A percentile compares a stretch with the other conserved stretches of the same genome.
These are phyloP conservation scores for Trichoderma koningiopsis DNA, from an alignment of 2,329 filamentous ascomycete species.

Conservation along the genomic window DNA sequence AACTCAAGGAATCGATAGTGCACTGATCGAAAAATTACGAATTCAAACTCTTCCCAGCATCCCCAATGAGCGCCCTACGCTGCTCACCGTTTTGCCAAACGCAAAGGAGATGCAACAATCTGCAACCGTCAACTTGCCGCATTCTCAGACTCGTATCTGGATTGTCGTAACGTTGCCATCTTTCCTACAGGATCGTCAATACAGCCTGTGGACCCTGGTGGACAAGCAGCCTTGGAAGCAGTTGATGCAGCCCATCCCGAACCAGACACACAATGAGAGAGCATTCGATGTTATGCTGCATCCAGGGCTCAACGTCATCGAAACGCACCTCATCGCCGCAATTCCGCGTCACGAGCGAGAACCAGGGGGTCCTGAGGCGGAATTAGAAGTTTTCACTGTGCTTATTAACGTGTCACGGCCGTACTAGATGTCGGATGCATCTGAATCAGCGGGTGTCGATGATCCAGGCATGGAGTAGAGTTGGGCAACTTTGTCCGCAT, in stretches of 20 bases:
- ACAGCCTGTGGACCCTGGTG: constrained; percentile 73
- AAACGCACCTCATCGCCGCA: constrained; percentile 75
- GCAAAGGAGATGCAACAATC: constrained; percentile 69
- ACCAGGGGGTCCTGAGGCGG: constrained; percentile 63
- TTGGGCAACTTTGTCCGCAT: not conserved
- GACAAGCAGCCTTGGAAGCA: constrained; percentile 65
- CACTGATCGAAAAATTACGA: constrained; percentile 67
- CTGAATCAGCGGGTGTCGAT: not conserved
- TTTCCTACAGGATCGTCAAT: constrained; percentile 66
- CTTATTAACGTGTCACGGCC: constrained; percentile 63
- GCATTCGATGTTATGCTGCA: constrained; percentile 74
- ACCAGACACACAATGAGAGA: constrained; percentile 62
- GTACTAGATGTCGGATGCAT: constrained; percentile 9
- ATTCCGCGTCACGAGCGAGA: constrained; percentile 62
- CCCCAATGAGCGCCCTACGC: constrained; percentile 61
- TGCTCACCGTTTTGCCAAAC: constrained; percentile 66
- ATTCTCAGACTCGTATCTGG: constrained; percentile 69
- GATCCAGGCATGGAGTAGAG: not conserved
- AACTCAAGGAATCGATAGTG: constrained; percentile 54
- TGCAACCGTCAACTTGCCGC: constrained; percentile 69
- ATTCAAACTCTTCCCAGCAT: constrained; percentile 70
- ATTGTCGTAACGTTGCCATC: constrained; percentile 67
- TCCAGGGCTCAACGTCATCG: constrained; percentile 74
- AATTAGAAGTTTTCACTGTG: constrained; percentile 77
- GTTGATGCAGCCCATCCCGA: constrained; percentile 50